Base-by-base conservation (phyloP, 495 filamentous ascomycete genomes). In the Penicillium crystallinum region DNA sequence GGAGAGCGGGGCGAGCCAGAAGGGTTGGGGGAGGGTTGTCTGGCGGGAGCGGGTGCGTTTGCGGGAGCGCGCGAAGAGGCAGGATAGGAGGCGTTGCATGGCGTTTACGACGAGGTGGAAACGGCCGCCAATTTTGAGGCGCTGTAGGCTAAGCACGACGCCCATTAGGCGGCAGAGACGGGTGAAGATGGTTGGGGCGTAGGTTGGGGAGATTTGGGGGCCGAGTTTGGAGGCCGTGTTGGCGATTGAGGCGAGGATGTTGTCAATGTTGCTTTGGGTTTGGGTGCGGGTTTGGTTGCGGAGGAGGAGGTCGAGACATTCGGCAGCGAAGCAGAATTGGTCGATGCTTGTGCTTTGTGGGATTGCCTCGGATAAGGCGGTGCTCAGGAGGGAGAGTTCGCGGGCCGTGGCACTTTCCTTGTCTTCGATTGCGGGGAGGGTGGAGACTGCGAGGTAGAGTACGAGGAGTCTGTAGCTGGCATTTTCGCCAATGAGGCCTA, bases 231-330 rank as follows among this genome's bases (percentile, higher is more conserved):
- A 80, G 52, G 79, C 77, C 38, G 79, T 66, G 18, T 73, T 67
- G 4, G 79, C 70, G 41, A 89, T 80, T 27, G 73, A 74, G 30
- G 77, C 71, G 46, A 90, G 66, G 17, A 82, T 77, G 33, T 66
- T 71, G 49, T 90, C 88, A 53, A 90, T 81, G 63, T 87, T 87
- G 71, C 78, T 86, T 59, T 90, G 87, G 0, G 76, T 74, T 54
- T 90, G 79, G 25, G 74, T 69, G 22, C 73, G 77, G 15, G 71
- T 59, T 55, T 81, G 68, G 18, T 45, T 76, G 57, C 80, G 81
- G 23, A 89, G 75, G 22, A 87, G 72, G n/a, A 80, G 61, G 25
- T 76, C 59, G 45, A 86, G 58, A 11, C 69, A 75, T 52, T 82
- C 80, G 31, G 77, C 69, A 17, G 76, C 70, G n/a, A 84, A 69